phyloP scores from a whole-genome alignment of 73 alveolate genomes.

The Paraurostyla sp. region DNA sequence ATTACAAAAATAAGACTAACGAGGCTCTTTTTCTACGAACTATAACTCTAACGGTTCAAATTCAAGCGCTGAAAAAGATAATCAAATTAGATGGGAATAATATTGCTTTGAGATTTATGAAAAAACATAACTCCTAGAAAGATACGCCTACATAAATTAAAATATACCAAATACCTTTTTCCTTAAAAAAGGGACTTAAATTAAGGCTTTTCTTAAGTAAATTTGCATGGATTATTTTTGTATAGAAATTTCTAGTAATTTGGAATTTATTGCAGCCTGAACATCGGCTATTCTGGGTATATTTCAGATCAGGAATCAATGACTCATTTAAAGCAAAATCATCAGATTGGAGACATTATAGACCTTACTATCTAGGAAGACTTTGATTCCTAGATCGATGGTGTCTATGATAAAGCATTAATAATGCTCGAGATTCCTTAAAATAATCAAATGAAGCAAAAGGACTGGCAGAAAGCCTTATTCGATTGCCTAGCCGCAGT shows the following conservation, averaged over 20 bases:
- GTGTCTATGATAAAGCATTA: background rate
- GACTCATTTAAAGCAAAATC: background rate
- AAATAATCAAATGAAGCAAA: background rate
- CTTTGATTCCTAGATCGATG: background rate
- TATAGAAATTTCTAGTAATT: conserved; percentile 40
- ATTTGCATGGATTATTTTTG: background rate
- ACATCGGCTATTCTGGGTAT: conserved; percentile 52
- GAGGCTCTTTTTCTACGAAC: background rate
- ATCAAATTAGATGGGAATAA: background rate
- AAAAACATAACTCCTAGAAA: conserved; percentile 29
- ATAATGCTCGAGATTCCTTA: background rate
- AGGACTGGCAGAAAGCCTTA: background rate
- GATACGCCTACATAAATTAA: conserved; percentile 44
- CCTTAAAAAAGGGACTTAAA: background rate
- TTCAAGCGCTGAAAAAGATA: background rate
- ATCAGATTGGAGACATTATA: conserved; percentile 51
- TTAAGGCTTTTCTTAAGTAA: conserved; percentile 60
- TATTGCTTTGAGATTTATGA: conserved; percentile 38
- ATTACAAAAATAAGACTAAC: no score
- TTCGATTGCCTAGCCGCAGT: conserved; percentile 11
- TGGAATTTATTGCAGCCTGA: conserved; percentile 64
- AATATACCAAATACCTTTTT: background rate
- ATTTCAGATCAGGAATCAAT: conserved; percentile 34
- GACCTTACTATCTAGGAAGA: conserved; percentile 19
- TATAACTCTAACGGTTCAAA: background rate